Conservation (phyloP, 345 rosid species). For the Noccaea caerulescens region DNA sequence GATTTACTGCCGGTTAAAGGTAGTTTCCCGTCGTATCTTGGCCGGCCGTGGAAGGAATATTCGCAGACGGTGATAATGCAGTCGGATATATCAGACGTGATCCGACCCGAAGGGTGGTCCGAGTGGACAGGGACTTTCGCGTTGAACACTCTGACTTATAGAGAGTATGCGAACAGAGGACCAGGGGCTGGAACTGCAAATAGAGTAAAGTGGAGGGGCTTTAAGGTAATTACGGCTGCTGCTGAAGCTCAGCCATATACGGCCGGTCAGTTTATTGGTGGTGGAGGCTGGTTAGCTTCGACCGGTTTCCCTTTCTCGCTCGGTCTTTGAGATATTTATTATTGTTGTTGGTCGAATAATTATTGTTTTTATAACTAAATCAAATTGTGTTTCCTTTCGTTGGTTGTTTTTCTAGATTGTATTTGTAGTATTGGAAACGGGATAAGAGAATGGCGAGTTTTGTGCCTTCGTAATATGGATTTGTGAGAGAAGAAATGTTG, state of each 20-base stretch:
- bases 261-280: conserved; percentile 64
- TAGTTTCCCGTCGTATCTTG: conserved; percentile 77
- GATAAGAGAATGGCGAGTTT: too few relatives aligned
- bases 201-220: conserved; percentile 80
- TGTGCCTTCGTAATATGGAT: too few relatives aligned
- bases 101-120: conserved; percentile 73
- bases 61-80: conserved; percentile 92
- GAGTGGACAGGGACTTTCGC: conserved; percentile 83
- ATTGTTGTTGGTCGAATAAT: conserved; percentile 1
- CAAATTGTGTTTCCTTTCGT: background rate
- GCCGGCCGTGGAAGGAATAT: conserved; percentile 92
- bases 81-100: conserved; percentile 61
- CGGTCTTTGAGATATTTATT: conserved; percentile 47
- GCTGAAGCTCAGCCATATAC: conserved; percentile 64
- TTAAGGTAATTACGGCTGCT: conserved; percentile 57
- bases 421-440: too few relatives aligned
- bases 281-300: conserved; percentile 65
- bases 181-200: conserved; percentile 71
- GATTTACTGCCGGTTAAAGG: conserved; percentile 57
- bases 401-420: too few relatives aligned
- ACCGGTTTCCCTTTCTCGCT: conserved; percentile 85
- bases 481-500: too few relatives aligned
- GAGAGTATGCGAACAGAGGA: conserved; percentile 75
- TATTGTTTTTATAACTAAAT: conserved; percentile 11
- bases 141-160: conserved; percentile 62